phyloP scores from a whole-genome alignment of 495 filamentous ascomycete genomes.

The Xylaria palmicola region DNA sequence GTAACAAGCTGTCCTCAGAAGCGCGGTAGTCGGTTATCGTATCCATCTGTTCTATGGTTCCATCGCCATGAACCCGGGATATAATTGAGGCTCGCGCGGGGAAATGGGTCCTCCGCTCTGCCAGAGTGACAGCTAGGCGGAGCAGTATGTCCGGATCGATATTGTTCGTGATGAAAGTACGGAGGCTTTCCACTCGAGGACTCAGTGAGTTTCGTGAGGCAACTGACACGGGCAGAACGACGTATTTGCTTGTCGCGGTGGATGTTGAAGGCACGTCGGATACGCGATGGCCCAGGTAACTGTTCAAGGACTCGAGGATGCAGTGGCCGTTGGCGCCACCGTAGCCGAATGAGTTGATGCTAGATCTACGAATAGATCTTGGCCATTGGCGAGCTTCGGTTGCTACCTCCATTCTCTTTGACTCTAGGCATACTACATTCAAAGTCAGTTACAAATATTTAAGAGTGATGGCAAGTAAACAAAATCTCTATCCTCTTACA shows the following conservation, averaged over 20 bases:
- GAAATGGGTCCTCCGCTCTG: background rate
- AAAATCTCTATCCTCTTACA: background rate
- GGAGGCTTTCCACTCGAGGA: background rate
- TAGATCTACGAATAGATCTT: conserved; percentile 18
- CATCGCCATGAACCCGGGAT: no score
- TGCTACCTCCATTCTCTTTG: conserved; percentile 31
- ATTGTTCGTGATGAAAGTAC: background rate
- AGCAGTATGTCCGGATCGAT: background rate
- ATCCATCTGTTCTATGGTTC: background rate
- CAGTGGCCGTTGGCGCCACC: conserved; percentile 48
- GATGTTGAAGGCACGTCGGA: background rate
- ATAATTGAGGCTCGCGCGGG: background rate
- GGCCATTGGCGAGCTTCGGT: conserved; percentile 16
- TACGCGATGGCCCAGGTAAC: conserved; percentile 10
- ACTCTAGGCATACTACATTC: conserved; percentile 4
- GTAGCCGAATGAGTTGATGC: conserved; percentile 50
- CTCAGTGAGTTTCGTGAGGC: background rate
- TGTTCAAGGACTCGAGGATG: conserved; percentile 33
- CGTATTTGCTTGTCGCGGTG: background rate
- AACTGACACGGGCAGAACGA: background rate
- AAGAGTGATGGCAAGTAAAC: background rate
- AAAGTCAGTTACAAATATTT: background rate
- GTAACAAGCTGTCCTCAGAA: background rate
- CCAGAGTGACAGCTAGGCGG: background rate
- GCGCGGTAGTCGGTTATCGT: background rate